Evolutionary conservation across 768 basidiomycete genomes (phyloP), one percentile per base, ranked within the genome.

Genomic region (Dioszegia hungarica): DNA sequence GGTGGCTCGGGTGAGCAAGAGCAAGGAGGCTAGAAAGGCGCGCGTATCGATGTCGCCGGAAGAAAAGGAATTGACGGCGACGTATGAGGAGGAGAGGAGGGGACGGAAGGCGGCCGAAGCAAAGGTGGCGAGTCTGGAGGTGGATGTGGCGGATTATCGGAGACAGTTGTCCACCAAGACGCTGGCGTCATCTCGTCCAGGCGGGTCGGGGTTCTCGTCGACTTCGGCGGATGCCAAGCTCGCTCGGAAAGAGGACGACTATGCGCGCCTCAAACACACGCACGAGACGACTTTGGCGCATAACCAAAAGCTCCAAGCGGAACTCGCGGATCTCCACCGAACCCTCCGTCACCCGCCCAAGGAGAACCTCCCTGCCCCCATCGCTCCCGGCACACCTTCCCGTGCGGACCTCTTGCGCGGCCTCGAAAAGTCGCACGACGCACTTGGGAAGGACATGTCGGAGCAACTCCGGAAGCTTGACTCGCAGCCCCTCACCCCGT

Each of bases 31-130:
- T n/a, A 40, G 63, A 41, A 48, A 57, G 33, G 64, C 57, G 0
- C 28, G 63, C 44, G 64, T 60, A 4, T 56, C 60, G 1, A 33
- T 70, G 47, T 61, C 62, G 9, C 20, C 80, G 17, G 86, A 85
- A 66, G 88, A 88, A 66, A 89, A 87, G 76, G 81, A 81, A 11
- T 79, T 79, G 22, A 81, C 80, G 2, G 79, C 80, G 0, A 83
- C 85, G 22, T 77, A 84, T 5, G 87, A 90, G 63, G 81, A 82
- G 40, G 89, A 89, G 75, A 80, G 83, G 39, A 82, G 80, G 54
- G 80, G 81, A 15, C 83, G 84, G 61, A 85, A 88, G 61, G 78
- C 79, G 5, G 84, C 86, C 0, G 72, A 75, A 33, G 61, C 63
- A 29, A 60, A 62, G 33, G 61, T 72, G 5, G 51, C 53, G n/a